Evolutionary conservation across 192 early-diverging fungal species (phyloP).

Genomic region (Umbelopsis sp.): DNA sequence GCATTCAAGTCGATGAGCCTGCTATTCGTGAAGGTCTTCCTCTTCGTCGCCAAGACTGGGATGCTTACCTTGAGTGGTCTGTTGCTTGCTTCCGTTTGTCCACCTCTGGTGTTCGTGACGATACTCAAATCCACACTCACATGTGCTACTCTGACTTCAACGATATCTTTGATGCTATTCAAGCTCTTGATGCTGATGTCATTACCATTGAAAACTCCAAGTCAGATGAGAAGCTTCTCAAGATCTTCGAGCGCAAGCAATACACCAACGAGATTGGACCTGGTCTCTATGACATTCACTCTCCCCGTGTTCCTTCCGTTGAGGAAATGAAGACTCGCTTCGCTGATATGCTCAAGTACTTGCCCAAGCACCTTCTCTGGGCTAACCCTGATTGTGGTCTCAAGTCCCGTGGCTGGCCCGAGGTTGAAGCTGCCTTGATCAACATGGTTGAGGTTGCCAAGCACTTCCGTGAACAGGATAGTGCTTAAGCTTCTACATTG

Average conservation of each 20-base stretch:
- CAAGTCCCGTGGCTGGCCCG: conserved; percentile 94
- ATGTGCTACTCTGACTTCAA: conserved; percentile 99
- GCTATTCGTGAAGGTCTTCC: conserved; percentile 99
- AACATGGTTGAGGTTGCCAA: conserved; percentile 88
- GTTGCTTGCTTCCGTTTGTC: conserved; percentile 91
- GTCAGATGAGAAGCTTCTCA: conserved; percentile 93
- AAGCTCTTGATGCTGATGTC: conserved; percentile 92
- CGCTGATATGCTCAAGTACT: conserved; percentile 81
- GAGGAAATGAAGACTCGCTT: conserved; percentile 89
- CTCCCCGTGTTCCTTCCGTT: conserved; percentile 88
- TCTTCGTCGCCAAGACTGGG: conserved; percentile 84
- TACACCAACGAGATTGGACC: conserved; percentile 95
- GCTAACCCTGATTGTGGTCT: conserved; percentile 98
- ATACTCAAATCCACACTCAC: conserved; percentile 97
- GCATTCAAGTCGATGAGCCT: conserved; percentile 98
- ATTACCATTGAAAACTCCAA: conserved; percentile 99
- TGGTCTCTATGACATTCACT: conserved; percentile 98
- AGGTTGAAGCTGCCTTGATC: conserved; percentile 81
- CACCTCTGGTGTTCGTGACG: conserved; percentile 80
- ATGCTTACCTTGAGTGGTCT: conserved; percentile 93
- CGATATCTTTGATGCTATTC: conserved; percentile 95
- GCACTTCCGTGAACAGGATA: conserved; percentile 52
- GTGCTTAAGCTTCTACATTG: conserved; percentile 3
- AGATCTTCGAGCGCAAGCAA: conserved; percentile 78
- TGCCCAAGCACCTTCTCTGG: conserved; percentile 83